phyloP scores from a whole-genome alignment of 164 flowering plant genomes.

The Aristolochia californica region DNA sequence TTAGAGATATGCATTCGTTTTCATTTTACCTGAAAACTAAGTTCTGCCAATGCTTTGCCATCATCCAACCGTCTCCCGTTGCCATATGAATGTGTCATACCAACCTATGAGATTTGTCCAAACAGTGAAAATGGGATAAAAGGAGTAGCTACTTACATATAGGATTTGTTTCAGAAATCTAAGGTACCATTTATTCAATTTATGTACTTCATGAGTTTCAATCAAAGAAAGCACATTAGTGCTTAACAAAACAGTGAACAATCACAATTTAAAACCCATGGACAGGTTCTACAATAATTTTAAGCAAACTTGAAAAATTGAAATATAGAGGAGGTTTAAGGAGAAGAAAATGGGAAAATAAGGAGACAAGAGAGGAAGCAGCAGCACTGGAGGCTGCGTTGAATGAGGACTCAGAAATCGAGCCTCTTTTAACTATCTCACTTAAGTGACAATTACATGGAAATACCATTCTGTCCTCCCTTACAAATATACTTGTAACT shows the following conservation, averaged over 20 bases:
- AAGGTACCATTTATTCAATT: neutral
- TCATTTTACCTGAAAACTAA: conserved; percentile 58
- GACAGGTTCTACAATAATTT: neutral
- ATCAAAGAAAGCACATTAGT: too few relatives aligned
- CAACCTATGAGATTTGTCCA: conserved; percentile 42
- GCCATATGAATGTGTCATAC: conserved; percentile 59
- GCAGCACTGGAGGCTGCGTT: too few relatives aligned
- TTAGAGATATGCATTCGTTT: neutral
- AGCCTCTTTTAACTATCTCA: too few relatives aligned
- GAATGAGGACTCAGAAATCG: too few relatives aligned
- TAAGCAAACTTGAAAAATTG: too few relatives aligned
- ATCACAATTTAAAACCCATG: neutral
- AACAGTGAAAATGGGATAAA: neutral
- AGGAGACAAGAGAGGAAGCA: too few relatives aligned
- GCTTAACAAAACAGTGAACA: neutral
- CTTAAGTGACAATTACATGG: too few relatives aligned
- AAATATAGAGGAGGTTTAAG: too few relatives aligned
- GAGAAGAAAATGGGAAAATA: too few relatives aligned
- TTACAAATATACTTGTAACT: too few relatives aligned
- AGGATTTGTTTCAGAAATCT: neutral
- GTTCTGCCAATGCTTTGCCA: conserved; percentile 58
- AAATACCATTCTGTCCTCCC: too few relatives aligned
- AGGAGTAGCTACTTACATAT: neutral
- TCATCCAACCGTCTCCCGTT: conserved; percentile 62
- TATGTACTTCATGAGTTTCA: neutral